Conservation (phyloP, 2,329 filamentous ascomycete genomes). For the Colletotrichum phormii region DNA sequence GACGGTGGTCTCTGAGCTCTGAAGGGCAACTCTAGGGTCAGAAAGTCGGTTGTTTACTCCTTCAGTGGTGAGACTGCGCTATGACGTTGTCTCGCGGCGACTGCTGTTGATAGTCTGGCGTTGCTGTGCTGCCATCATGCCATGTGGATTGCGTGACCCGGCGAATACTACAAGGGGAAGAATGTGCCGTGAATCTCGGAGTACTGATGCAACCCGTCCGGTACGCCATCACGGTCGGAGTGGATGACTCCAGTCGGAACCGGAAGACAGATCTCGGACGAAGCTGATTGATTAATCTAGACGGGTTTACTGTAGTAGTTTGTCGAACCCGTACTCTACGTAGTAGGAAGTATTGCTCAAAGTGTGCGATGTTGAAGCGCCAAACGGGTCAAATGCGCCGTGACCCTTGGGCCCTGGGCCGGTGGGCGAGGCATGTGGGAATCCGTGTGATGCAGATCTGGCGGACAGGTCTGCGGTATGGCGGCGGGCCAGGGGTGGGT, state of each 20-base stretch:
- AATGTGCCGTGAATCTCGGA: slow-evolving; percentile 9
- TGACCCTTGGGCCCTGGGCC: not conserved
- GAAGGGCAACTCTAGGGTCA: not conserved
- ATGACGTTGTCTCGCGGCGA: not conserved
- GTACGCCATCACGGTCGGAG: slow-evolving; percentile 11
- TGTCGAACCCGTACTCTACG: not conserved
- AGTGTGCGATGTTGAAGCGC: not conserved
- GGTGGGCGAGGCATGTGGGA: not conserved
- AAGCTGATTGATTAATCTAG: not conserved
- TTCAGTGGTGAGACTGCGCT: slow-evolving; percentile 14
- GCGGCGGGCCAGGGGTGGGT: not conserved
- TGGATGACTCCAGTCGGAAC: slow-evolving; percentile 2
- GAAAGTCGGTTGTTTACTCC: not conserved
- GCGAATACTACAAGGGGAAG: not conserved
- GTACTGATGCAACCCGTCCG: slow-evolving; percentile 18
- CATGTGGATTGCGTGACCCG: not conserved
- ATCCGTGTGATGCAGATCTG: not conserved
- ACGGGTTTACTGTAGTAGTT: not conserved
- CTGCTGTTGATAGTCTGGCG: not conserved
- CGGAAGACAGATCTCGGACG: slow-evolving; percentile 1
- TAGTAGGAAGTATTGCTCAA: not conserved
- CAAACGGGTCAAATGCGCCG: not conserved
- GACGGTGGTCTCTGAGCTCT: not conserved
- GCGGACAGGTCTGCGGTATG: not conserved
- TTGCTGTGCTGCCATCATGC: not conserved